Evolutionary conservation across 2,329 filamentous ascomycete species (phyloP), one percentile per base, ranked within the genome.

Genomic region (Clarireedia hainanense): DNA sequence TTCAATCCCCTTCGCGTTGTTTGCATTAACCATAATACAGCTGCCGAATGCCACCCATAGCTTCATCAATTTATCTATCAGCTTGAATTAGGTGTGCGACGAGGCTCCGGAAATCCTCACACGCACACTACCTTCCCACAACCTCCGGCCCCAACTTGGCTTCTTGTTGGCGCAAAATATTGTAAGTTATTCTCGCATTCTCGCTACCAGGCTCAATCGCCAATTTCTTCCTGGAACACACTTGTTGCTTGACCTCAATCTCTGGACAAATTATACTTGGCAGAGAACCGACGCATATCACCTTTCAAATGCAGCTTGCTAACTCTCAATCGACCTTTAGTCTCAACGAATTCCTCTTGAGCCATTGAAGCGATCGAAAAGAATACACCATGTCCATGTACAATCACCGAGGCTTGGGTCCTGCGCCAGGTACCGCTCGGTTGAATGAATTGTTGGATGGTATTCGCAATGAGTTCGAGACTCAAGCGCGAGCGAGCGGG

Each of bases 371-470:
- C 12, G 4, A 5, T 37, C 23, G 17, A 15, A 45, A 45, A 36
- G 2, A 15, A 27, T 37, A 50, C 56, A 56, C 52, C 50, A 84
- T 84, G 81, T 83, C 81, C 55, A 95, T 96, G 90, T 96, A 96
- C 74, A 88, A 88, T 72, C 91, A 95, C 77, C 89, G 89, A 70
- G 87, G 85, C 71, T 87, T 95, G 80, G 86, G 84, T 63, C 81
- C 78, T 62, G 85, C 83, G 63, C 85, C 88, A 58, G 80, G 70
- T 60, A 79, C 75, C 57, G 72, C 72, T 50, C 90, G 94, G 64
- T 79, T 97, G 66, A 90, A 88, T 64, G 92, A 99, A 78, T 83
- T 97, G 61, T 80, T 99, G 68, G 92, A 97, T 56, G 87, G 91
- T 71, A 83, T 99, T 66, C 85, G 92, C 69, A 80, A 83, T 68